phyloP scores from a whole-genome alignment of 805 yeast genomes.

The Maudiozyma saulgeensis region DNA sequence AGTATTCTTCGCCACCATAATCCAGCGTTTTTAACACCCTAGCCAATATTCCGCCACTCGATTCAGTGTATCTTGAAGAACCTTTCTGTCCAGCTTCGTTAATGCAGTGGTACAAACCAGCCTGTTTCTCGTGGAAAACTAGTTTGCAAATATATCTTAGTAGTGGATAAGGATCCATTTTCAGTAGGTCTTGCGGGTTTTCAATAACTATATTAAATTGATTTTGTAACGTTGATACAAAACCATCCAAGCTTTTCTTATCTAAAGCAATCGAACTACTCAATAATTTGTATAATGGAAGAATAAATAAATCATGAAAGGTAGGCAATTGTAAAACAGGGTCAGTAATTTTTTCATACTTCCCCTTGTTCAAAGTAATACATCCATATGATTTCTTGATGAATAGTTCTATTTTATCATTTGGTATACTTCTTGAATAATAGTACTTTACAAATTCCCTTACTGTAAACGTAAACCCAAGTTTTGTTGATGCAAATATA shows the following conservation, averaged over 20 bases:
- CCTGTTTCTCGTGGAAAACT: conserved; percentile 41
- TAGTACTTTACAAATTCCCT: conserved; percentile 52
- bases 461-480: conserved; percentile 57
- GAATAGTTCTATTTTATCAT: conserved; percentile 34
- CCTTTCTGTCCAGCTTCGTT: neutral
- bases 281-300: conserved; percentile 72
- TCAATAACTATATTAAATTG: conserved; percentile 40
- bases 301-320: conserved; percentile 57
- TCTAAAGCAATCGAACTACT: conserved; percentile 44
- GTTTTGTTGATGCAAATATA: conserved; percentile 59
- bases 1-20: conserved; percentile 45
- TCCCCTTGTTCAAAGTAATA: conserved; percentile 38
- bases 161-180: conserved; percentile 50
- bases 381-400: conserved; percentile 70
- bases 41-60: conserved; percentile 23
- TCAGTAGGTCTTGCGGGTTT: conserved; percentile 27
- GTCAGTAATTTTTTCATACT: conserved; percentile 32
- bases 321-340: conserved; percentile 28
- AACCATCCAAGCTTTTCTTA: conserved; percentile 32
- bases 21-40: conserved; percentile 51
- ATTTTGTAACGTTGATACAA: conserved; percentile 37
- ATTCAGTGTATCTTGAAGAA: neutral
- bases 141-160: conserved; percentile 43
- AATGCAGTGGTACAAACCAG: conserved; percentile 43
- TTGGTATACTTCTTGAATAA: conserved; percentile 29